phyloP scores from a whole-genome alignment of 805 yeast genomes.

The Wickerhamomyces hampshirensis region DNA sequence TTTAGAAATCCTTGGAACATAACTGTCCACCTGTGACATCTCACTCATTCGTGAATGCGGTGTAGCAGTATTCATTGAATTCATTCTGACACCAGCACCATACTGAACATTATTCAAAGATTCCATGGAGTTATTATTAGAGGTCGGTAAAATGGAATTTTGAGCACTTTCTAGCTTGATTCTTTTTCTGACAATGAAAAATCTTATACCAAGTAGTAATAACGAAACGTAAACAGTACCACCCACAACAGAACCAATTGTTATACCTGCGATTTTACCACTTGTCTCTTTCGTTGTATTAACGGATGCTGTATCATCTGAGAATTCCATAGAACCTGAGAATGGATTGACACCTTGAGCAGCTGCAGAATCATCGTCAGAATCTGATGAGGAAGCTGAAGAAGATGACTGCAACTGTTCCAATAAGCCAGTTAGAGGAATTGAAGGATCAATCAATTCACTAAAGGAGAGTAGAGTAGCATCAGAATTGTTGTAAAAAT shows the following conservation, averaged over 20 bases:
- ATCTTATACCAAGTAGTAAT: constrained; percentile 51
- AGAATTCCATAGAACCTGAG: constrained; percentile 28
- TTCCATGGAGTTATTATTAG: constrained; percentile 13
- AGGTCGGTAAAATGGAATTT: constrained; percentile 13
- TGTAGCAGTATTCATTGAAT: not conserved
- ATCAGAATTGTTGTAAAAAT: constrained; percentile 55
- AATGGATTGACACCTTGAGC: constrained; percentile 12
- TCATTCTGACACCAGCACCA: constrained; percentile 21
- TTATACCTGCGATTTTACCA: constrained; percentile 64
- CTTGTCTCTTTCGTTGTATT: constrained; percentile 13
- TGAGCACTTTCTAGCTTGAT: constrained; percentile 14
- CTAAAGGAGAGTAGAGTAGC: constrained; percentile 55
- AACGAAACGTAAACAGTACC: constrained; percentile 58
- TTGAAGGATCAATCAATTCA: constrained; percentile 63
- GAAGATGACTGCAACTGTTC: constrained; percentile 9
- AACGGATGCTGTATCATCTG: constrained; percentile 17
- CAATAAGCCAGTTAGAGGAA: constrained; percentile 48
- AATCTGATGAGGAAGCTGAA: constrained; percentile 10
- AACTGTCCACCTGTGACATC: constrained; percentile 26
- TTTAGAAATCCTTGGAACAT: constrained; percentile 48
- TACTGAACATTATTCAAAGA: constrained; percentile 15
- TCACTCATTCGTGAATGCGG: constrained; percentile 3
- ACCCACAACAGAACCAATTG: constrained; percentile 81
- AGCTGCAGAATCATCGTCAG: constrained; percentile 3
- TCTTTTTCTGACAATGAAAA: constrained; percentile 33